Evolutionary conservation across 1,284 basidiomycete species (phyloP).

Genomic region (Sphaerobolus stellatus): DNA sequence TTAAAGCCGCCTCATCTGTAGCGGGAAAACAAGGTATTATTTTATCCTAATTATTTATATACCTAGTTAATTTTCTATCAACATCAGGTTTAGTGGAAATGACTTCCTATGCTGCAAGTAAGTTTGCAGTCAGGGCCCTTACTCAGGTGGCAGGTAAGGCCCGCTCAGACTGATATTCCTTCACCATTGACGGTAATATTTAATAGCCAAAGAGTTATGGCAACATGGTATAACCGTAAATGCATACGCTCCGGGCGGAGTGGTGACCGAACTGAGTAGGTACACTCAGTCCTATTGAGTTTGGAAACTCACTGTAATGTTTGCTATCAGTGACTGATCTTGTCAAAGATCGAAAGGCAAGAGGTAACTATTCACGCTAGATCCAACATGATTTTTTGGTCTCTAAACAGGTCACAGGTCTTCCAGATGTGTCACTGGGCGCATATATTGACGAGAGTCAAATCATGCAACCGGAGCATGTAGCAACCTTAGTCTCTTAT

Average conservation of each 20-base stretch:
- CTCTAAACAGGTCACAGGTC: background rate
- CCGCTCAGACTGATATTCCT: background rate
- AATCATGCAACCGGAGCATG: conserved; percentile 26
- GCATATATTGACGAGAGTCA: background rate
- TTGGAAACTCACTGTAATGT: too few relatives aligned
- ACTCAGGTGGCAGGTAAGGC: conserved; percentile 30
- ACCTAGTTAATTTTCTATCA: background rate
- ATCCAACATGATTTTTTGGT: background rate
- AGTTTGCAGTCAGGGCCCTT: conserved; percentile 34
- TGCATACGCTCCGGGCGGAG: conserved; percentile 37
- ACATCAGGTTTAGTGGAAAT: background rate
- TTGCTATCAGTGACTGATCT: background rate
- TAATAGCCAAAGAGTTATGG: conserved; percentile 33
- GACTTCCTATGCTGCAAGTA: conserved; percentile 25
- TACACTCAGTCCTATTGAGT: background rate
- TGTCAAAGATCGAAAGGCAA: background rate
- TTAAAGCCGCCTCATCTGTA: conserved; percentile 22
- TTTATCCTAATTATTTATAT: background rate
- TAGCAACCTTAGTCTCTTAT: conserved; percentile 37
- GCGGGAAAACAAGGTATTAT: conserved; percentile 27
- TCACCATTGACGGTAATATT: background rate
- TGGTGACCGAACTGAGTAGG: conserved; percentile 30
- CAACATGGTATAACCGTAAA: conserved; percentile 39
- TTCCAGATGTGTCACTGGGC: background rate
- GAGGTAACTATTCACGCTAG: background rate